Conservation (phyloP, 106 monocot genomes). For the Apostasia ramifera region DNA sequence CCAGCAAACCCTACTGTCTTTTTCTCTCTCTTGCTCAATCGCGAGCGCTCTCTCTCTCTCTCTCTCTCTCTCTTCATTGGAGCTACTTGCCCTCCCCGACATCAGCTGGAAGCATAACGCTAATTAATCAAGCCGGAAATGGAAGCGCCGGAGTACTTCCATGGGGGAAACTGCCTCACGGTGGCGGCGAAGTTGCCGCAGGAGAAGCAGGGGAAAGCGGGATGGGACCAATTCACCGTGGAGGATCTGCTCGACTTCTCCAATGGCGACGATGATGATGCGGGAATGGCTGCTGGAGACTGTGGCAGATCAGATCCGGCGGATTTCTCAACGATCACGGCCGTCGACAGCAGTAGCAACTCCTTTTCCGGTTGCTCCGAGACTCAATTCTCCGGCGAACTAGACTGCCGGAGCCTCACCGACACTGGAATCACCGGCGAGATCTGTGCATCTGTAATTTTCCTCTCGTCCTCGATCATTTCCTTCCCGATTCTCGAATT, state of each 20-base stretch:
- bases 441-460: constrained; percentile 60
- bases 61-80: too few species aligned
- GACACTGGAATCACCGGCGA: constrained; percentile 41
- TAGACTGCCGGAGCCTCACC: constrained; percentile 17
- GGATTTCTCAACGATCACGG: constrained; percentile 42
- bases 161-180: constrained; percentile 11
- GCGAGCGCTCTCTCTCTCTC: too few species aligned
- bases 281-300: constrained; percentile 3
- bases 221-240: constrained; percentile 46
- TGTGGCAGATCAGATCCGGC: constrained; percentile 12
- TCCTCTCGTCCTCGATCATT: background rate
- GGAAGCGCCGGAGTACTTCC: constrained; percentile 33
- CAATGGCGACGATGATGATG: constrained; percentile 39
- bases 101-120: too few species aligned
- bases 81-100: too few species aligned
- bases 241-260: constrained; percentile 85
- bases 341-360: constrained; percentile 34
- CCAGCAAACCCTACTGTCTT: too few species aligned
- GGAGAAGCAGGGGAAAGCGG: constrained; percentile 24
- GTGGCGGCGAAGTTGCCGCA: background rate
- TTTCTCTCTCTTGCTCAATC: too few species aligned
- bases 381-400: constrained; percentile 14
- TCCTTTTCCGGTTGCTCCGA: constrained; percentile 22
- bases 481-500: background rate
- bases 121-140: background rate